Conservation (phyloP, 1,284 basidiomycete genomes). For the Irpex sp. region DNA sequence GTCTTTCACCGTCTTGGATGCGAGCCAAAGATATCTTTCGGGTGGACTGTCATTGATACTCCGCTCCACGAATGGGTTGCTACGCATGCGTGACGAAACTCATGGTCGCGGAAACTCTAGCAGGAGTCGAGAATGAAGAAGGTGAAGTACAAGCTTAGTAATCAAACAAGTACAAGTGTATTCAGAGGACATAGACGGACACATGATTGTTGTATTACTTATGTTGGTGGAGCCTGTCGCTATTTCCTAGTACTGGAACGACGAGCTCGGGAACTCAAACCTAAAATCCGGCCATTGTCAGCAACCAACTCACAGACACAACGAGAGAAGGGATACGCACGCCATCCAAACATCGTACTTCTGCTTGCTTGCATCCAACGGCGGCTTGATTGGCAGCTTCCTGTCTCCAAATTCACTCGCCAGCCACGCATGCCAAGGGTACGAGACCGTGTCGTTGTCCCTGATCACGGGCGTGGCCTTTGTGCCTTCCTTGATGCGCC, state of each 20-base stretch:
- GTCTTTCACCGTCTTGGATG: too few species aligned
- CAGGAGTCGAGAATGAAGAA: too few species aligned
- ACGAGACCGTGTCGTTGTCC: constrained; percentile 26
- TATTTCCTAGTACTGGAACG: background rate
- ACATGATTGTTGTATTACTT: background rate
- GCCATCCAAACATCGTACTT: background rate
- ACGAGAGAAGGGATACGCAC: background rate
- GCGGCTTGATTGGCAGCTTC: background rate
- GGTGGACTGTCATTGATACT: too few species aligned
- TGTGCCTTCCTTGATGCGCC: constrained; percentile 17
- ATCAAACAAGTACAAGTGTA: too few species aligned
- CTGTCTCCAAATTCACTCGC: background rate
- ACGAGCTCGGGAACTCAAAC: background rate
- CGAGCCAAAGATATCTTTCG: too few species aligned
- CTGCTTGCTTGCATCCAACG: background rate
- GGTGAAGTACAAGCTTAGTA: too few species aligned
- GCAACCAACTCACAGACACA: background rate
- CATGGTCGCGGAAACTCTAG: too few species aligned
- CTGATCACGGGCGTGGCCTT: constrained; percentile 21
- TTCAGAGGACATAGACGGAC: too few species aligned
- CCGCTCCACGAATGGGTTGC: too few species aligned
- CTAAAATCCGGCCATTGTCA: background rate
- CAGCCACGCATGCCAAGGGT: constrained; percentile 26
- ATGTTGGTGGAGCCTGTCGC: background rate
- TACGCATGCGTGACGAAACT: too few species aligned